Conservation (phyloP, 108 stramenopile genomes). For the Cyclotella cryptica region DNA sequence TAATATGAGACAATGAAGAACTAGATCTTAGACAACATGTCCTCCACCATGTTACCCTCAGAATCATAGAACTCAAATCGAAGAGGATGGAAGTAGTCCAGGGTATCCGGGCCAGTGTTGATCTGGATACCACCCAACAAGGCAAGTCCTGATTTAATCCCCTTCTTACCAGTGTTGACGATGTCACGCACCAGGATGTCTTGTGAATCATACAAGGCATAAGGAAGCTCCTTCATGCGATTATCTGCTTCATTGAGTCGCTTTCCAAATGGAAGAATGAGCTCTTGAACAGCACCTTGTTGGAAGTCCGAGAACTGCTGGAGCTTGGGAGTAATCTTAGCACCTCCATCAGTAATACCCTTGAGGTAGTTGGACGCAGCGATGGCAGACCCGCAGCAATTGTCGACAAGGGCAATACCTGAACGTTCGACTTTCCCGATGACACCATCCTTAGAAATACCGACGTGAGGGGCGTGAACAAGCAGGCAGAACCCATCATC, state of each 20-base stretch:
- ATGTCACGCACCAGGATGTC: conserved; percentile 13
- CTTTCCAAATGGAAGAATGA: conserved; percentile 16
- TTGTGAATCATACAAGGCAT: conserved; percentile 16
- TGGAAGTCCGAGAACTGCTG: conserved; percentile 15
- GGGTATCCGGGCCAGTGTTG: conserved; percentile 17
- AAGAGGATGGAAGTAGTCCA: conserved; percentile 19
- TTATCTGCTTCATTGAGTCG: conserved; percentile 12
- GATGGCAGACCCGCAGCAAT: conserved; percentile 14
- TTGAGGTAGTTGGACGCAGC: conserved; percentile 11
- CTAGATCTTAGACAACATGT: conserved; percentile 15
- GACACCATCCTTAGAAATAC: conserved; percentile 10
- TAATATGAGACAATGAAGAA: background rate
- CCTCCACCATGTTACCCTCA: conserved; percentile 1
- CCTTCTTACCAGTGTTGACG: conserved; percentile 6
- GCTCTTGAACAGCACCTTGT: conserved; percentile 10
- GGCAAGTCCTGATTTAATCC: conserved; percentile 10
- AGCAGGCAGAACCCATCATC: conserved; percentile 15
- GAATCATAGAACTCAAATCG: conserved; percentile 16
- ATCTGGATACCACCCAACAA: conserved; percentile 15
- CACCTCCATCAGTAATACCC: conserved; percentile 16
- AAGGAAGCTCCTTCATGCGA: conserved; percentile 18
- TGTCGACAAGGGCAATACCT: conserved; percentile 6
- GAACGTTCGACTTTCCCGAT: conserved; percentile 14
- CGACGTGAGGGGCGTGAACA: conserved; percentile 10
- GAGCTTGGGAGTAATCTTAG: background rate